Conservation (phyloP, 148 eudicot genomes). For the Amaranthus cruentus region DNA sequence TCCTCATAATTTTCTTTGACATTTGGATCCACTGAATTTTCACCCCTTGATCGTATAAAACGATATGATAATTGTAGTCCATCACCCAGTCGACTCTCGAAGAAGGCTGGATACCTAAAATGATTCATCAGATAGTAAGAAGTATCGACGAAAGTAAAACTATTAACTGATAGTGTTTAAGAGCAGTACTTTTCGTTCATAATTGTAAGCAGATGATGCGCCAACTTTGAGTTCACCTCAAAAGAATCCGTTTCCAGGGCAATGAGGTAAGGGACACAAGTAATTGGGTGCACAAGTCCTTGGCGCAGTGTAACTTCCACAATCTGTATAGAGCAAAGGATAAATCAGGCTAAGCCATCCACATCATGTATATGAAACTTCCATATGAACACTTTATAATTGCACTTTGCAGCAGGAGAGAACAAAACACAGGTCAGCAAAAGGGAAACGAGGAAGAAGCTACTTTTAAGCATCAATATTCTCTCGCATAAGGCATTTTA, state of each 20-base stretch:
- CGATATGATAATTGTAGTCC: slow-evolving; percentile 91
- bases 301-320: slow-evolving; percentile 93
- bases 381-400: neutral
- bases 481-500: neutral
- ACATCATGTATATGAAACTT: slow-evolving; percentile 1
- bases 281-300: slow-evolving; percentile 97
- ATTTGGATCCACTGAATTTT: slow-evolving; percentile 32
- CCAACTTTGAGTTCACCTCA: slow-evolving; percentile 81
- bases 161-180: slow-evolving; percentile 1
- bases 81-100: slow-evolving; percentile 96
- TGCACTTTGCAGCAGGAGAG: neutral
- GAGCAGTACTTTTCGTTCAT: slow-evolving; percentile 87
- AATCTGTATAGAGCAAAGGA: slow-evolving; percentile 48
- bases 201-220: slow-evolving; percentile 90
- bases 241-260: slow-evolving; percentile 95
- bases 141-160: slow-evolving; percentile 15
- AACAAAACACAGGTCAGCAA: neutral
- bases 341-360: neutral
- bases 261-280: slow-evolving; percentile 93
- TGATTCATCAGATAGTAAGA: slow-evolving; percentile 26
- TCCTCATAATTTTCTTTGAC: slow-evolving; percentile 55
- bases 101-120: slow-evolving; percentile 86
- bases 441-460: neutral
- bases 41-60: slow-evolving; percentile 67
- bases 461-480: neutral